phyloP scores from a whole-genome alignment of 139 green algal species.

The Pleodorina starrii region DNA sequence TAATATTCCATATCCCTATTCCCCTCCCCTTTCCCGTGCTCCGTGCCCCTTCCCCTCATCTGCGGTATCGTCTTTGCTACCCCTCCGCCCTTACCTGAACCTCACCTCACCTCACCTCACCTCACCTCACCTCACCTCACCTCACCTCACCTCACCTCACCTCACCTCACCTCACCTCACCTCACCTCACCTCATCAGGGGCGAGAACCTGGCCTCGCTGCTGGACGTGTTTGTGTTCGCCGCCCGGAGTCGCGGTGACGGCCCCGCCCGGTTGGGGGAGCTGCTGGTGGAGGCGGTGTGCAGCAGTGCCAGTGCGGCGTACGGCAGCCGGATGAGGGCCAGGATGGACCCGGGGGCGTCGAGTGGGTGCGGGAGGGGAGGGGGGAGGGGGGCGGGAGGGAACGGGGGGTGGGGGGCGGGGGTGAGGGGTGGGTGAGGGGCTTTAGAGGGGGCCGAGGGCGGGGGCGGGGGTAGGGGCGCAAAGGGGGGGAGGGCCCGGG shows the following conservation, averaged over 20 bases:
- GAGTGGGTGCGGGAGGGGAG: not conserved
- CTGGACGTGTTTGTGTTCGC: conserved; percentile 59
- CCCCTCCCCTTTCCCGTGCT: no score
- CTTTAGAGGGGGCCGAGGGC: no score
- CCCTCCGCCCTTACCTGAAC: no score
- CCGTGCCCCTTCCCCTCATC: no score
- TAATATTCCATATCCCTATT: no score
- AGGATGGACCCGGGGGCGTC: not conserved
- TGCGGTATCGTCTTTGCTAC: no score
- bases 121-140: no score
- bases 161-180: not conserved
- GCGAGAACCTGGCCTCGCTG: conserved; percentile 27
- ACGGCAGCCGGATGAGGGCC: not conserved
- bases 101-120: no score
- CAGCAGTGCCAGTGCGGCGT: not conserved
- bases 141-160: no score
- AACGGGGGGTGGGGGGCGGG: not conserved
- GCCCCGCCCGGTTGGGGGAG: not conserved
- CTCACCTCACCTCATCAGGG: not conserved
- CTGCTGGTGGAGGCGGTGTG: conserved; percentile 40
- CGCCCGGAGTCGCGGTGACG: conserved; percentile 16
- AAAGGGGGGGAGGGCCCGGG: no score
- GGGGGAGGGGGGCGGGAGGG: not conserved
- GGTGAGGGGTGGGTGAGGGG: no score
- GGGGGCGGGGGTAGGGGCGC: no score